Base-by-base conservation (phyloP, 208 protist genomes). In the Zelonia costaricensis region DNA sequence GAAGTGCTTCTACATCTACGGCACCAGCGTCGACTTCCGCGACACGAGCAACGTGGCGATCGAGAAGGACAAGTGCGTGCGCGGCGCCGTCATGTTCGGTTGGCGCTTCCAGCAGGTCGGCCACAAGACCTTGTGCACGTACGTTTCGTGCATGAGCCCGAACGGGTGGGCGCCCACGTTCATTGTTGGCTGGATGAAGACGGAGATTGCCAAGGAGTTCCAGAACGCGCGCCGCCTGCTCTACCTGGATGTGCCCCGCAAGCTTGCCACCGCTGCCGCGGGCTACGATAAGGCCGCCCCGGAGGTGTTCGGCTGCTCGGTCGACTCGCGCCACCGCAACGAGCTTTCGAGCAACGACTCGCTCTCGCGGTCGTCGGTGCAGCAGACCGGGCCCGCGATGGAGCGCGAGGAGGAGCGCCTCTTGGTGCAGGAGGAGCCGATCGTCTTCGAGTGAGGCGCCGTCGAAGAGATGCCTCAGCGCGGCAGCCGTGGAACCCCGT, bases 111-210 rank as follows among this genome's bases (percentile, higher is more conserved):
- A 62, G 20, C 57, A 47, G 25, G 46, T 78, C 10, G 78, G 71
- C 15, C 31, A 45, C 42, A 86, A 62, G 36, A 86, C 80, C 42
- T 56, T 78, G 53, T 80, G 80, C 28, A 85, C 76, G 6, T 94
- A 92, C 63, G 78, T 84, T 30, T 85, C 76, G 13, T 91, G 83
- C 77, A 89, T 95, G 81, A 92, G 80, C 58, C 89, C 86, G 9
- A 84, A 87, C 51, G 89, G 85, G 23, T 95, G 89, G 86, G 80
- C 86, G 15, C 89, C 89, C 18, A 85, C 86, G 4, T 95, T 95
- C 55, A 69, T 95, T n/a, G 67, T 95, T 2, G 78, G 82, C 43
- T 95, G 83, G 82, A 77, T 95, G 63, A 91, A 93, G 78, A 79
- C 71, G 13, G 84, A 80, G 53, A 88, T 93, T 49, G 85, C 70